Evolutionary conservation across 139 green algal species (phyloP).

Genomic region (Penium margaritaceum): DNA sequence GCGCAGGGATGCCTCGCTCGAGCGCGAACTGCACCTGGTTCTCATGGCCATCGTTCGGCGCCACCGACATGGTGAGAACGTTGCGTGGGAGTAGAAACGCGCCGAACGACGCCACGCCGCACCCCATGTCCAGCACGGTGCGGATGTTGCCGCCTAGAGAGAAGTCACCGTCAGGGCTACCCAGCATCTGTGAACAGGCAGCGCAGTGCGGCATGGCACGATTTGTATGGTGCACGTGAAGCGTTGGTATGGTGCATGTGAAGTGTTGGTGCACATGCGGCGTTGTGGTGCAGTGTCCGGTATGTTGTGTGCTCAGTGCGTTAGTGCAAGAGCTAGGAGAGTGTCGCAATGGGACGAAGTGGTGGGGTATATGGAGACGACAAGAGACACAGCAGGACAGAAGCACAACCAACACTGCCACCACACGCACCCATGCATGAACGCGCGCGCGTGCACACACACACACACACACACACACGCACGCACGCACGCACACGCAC

Average conservation of each 20-base stretch:
- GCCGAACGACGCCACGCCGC: conserved; percentile 31
- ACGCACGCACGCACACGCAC: too few relatives aligned
- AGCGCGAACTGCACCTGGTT: conserved; percentile 29
- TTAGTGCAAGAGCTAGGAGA: too few relatives aligned
- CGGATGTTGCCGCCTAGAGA: conserved; percentile 20
- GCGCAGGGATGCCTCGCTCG: conserved; percentile 12
- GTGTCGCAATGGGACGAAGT: too few relatives aligned
- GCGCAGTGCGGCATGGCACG: neutral
- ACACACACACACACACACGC: too few relatives aligned
- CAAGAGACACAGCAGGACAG: too few relatives aligned
- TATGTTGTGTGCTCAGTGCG: neutral
- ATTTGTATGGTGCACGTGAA: neutral
- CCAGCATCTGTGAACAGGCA: conserved; percentile 9
- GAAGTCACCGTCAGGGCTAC: conserved; percentile 1
- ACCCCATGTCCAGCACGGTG: conserved; percentile 33
- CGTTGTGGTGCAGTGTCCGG: neutral
- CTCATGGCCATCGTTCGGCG: conserved; percentile 24
- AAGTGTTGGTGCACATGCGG: neutral
- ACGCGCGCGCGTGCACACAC: too few relatives aligned
- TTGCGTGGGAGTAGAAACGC: conserved; percentile 13
- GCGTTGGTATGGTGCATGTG: neutral
- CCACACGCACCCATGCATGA: too few relatives aligned
- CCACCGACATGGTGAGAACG: conserved; percentile 25
- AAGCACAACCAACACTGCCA: too few relatives aligned
- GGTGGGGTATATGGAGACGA: too few relatives aligned